Conservation (phyloP, 2,329 filamentous ascomycete genomes). For the Daldinia eschscholtzii region DNA sequence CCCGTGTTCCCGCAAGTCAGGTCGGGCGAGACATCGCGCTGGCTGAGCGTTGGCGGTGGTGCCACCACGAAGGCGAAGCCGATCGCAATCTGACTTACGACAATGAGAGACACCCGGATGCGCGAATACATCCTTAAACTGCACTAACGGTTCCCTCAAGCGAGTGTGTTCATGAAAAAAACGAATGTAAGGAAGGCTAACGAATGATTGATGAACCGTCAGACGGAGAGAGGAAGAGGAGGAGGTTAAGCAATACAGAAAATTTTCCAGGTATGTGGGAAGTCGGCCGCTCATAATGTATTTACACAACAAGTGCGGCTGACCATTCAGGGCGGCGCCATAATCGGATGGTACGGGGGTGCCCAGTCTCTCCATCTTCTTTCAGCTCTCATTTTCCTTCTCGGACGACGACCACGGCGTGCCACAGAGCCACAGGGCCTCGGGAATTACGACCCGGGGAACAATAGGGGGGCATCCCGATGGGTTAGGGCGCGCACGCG, state of each 20-base stretch:
- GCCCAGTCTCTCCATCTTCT: neutral
- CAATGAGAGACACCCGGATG: constrained; percentile 19
- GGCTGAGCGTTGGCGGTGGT: constrained; percentile 34
- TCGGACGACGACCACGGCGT: constrained; percentile 3
- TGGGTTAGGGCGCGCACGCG: too few relatives aligned
- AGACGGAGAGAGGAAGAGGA: neutral
- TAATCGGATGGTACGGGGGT: constrained; percentile 11
- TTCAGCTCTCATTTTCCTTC: neutral
- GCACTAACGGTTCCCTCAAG: constrained; percentile 15
- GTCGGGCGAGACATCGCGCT: constrained; percentile 42
- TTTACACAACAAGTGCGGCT: constrained; percentile 28
- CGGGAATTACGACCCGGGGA: constrained; percentile 10
- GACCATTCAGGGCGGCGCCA: constrained; percentile 19
- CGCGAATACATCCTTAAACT: constrained; percentile 35
- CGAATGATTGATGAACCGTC: constrained; percentile 8
- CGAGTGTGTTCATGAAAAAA: constrained; percentile 21
- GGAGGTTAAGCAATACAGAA: neutral
- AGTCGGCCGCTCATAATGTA: constrained; percentile 7
- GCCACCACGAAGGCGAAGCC: constrained; percentile 42
- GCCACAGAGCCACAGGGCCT: constrained; percentile 12
- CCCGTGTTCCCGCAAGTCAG: constrained; percentile 46
- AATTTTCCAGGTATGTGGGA: constrained; percentile 8
- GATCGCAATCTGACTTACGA: constrained; percentile 39
- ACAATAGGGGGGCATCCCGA: constrained; percentile 5
- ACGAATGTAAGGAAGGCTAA: constrained; percentile 16